A percentile compares a stretch with the other conserved stretches of the same genome.
phyloP scores from a whole-genome alignment of 306 rosid species.

The Vigna reflexopilosa region DNA sequence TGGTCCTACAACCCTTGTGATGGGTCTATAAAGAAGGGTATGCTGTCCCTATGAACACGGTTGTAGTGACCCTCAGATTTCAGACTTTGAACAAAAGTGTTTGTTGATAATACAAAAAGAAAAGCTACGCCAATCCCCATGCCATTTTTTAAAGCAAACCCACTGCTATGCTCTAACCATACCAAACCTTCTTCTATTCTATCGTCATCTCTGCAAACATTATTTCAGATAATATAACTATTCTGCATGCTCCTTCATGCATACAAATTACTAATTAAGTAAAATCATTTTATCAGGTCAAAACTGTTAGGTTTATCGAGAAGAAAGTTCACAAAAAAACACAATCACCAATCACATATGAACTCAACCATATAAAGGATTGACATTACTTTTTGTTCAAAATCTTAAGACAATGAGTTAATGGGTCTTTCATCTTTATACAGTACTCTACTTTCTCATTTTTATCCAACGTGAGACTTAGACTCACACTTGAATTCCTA shows the following conservation, averaged over 20 bases:
- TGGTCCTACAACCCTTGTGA: slow-evolving; percentile 31
- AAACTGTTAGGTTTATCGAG: background rate
- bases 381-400: too few species aligned
- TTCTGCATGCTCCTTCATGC: background rate
- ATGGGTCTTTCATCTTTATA: too few species aligned
- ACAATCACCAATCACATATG: too few species aligned
- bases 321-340: too few species aligned
- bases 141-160: background rate
- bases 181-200: background rate
- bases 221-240: background rate
- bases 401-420: too few species aligned
- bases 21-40: slow-evolving; percentile 35
- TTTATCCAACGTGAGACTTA: too few species aligned
- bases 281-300: slow-evolving; percentile 17
- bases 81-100: slow-evolving; percentile 31
- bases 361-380: too few species aligned
- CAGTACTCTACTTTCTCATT: too few species aligned
- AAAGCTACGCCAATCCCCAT: slow-evolving; percentile 21
- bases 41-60: slow-evolving; percentile 32
- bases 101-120: slow-evolving; percentile 31
- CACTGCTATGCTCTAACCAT: background rate
- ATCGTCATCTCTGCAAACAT: background rate
- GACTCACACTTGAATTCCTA: too few species aligned
- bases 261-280: background rate
- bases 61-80: slow-evolving; percentile 23